Evolutionary conservation across 805 yeast species (phyloP).

Genomic region (Wickerhamiella cacticola): DNA sequence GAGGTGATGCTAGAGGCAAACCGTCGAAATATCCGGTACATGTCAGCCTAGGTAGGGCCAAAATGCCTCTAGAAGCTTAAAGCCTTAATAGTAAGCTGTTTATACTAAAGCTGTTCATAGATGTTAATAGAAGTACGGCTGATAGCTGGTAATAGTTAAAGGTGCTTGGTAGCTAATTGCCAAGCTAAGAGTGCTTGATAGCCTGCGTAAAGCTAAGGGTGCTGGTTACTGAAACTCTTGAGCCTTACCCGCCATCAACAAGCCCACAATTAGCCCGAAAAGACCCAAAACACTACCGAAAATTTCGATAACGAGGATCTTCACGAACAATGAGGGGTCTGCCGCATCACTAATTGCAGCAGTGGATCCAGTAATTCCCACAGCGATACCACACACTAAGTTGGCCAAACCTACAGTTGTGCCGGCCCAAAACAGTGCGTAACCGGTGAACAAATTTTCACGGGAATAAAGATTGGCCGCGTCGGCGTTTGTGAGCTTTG

Average conservation of each 20-base stretch:
- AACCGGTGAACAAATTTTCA: constrained; percentile 87
- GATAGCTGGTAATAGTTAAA: too few species aligned
- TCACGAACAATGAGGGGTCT: constrained; percentile 85
- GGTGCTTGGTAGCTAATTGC: too few species aligned
- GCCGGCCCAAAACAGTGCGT: constrained; percentile 96
- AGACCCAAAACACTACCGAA: constrained; percentile 94
- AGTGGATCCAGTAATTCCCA: constrained; percentile 96
- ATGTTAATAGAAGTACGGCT: too few species aligned
- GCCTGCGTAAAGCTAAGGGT: too few species aligned
- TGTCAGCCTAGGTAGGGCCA: too few species aligned
- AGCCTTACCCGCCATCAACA: constrained; percentile 94
- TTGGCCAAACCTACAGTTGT: constrained; percentile 88
- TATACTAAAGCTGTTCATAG: too few species aligned
- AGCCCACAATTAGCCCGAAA: constrained; percentile 94
- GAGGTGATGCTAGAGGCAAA: not conserved
- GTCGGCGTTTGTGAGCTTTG: constrained; percentile 62
- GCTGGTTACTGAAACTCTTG: constrained; percentile 52
- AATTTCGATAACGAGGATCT: constrained; percentile 92
- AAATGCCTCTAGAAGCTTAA: too few species aligned
- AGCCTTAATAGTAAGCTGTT: too few species aligned
- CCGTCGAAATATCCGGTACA: not conserved
- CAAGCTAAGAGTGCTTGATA: too few species aligned
- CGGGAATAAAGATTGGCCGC: constrained; percentile 54
- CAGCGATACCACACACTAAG: constrained; percentile 92
- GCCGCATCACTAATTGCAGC: constrained; percentile 98